Evolutionary conservation across 306 rosid species (phyloP).

Genomic region (Cyamopsis tetragonoloba): DNA sequence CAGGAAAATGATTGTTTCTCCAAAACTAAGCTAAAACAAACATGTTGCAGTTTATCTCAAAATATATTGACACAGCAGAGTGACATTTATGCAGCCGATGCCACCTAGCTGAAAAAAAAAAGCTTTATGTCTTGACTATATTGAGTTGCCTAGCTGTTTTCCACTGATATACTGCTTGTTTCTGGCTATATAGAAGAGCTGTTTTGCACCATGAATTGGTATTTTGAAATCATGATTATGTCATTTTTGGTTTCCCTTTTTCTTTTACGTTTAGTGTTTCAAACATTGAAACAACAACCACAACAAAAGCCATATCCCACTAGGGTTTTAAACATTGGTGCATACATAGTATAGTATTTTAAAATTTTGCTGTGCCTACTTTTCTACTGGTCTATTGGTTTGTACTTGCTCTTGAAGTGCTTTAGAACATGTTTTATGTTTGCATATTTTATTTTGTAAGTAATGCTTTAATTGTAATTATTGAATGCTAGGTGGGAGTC

Average conservation of each 20-base stretch:
- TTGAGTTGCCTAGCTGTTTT: too few relatives aligned
- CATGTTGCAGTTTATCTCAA: too few relatives aligned
- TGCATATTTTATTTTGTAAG: background rate
- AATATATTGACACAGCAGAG: background rate
- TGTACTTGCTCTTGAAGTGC: conserved; percentile 6
- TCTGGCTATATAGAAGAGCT: background rate
- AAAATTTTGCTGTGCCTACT: background rate
- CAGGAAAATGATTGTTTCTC: too few relatives aligned
- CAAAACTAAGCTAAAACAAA: too few relatives aligned
- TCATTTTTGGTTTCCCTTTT: too few relatives aligned
- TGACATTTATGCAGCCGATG: background rate
- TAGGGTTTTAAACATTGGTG: too few relatives aligned
- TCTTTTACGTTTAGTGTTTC: too few relatives aligned
- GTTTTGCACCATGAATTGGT: background rate
- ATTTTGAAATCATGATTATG: background rate
- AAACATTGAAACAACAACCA: too few relatives aligned
- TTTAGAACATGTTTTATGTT: background rate
- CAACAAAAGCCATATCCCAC: too few relatives aligned
- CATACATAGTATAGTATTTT: too few relatives aligned
- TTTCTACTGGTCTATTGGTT: background rate
- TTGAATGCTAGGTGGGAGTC: conserved; percentile 90
- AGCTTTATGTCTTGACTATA: too few relatives aligned
- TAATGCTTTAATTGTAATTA: conserved; percentile 20
- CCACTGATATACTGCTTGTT: background rate
- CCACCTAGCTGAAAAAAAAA: background rate